Percentiles rank a stretch among this genome's conserved stretches.
phyloP scores from a whole-genome alignment of 2,329 filamentous ascomycete species.

The Aspergillus sp. region DNA sequence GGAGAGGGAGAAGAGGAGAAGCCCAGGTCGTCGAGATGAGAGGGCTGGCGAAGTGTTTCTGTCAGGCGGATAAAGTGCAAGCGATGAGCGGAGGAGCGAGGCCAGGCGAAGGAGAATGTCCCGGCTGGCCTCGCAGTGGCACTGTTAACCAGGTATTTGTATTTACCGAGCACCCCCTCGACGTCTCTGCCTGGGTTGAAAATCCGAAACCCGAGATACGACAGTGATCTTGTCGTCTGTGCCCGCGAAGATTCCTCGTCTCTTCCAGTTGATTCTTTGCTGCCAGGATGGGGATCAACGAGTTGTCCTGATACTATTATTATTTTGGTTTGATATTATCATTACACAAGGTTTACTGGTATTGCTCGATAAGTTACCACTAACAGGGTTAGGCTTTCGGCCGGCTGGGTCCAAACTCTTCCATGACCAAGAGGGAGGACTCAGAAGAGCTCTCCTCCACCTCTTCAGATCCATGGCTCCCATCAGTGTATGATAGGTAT shows the following conservation, averaged over 20 bases:
- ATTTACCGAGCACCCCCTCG: background rate
- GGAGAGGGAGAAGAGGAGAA: background rate
- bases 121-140: background rate
- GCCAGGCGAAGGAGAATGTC: background rate
- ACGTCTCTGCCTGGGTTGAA: background rate
- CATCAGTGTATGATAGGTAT: background rate
- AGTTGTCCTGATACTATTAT: slow-evolving; percentile 2
- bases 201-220: background rate
- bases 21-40: background rate
- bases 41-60: slow-evolving; percentile 3
- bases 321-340: background rate
- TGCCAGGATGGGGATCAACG: slow-evolving; percentile 1
- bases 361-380: slow-evolving; percentile 5
- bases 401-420: slow-evolving; percentile 7
- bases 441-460: background rate
- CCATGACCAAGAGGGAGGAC: background rate
- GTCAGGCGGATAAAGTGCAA: slow-evolving; percentile 7
- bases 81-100: slow-evolving; percentile 5
- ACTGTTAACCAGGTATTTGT: background rate
- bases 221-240: background rate
- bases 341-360: background rate
- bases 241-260: background rate
- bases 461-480: slow-evolving; percentile 9
- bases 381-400: slow-evolving; percentile 14
- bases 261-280: background rate